Percentiles rank a stretch among this genome's conserved stretches.
Evolutionary conservation across 768 basidiomycete genomes (phyloP).

Genomic region (Pleurotus ostreatus): DNA sequence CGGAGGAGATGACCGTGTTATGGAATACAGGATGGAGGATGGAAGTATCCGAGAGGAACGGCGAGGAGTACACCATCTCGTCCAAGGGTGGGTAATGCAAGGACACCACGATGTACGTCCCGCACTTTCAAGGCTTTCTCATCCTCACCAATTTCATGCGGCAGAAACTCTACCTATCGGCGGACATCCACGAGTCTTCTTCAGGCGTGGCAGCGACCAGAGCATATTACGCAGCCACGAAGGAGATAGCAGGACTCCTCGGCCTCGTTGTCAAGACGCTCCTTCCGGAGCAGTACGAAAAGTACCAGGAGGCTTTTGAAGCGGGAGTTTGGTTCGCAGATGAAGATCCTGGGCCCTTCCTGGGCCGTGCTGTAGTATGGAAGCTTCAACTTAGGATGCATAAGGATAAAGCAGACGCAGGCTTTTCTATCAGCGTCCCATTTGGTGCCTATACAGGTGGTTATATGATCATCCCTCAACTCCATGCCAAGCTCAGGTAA

Average conservation of each 20-base stretch:
- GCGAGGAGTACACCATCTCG: neutral
- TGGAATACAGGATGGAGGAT: neutral
- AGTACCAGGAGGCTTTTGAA: constrained; percentile 4
- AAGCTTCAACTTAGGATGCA: too few relatives aligned
- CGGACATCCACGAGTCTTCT: too few relatives aligned
- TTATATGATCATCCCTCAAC: too few relatives aligned
- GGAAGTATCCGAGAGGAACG: neutral
- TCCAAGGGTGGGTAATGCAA: neutral
- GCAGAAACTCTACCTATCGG: too few relatives aligned
- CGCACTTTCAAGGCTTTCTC: too few relatives aligned
- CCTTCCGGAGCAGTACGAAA: neutral
- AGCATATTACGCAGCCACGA: neutral
- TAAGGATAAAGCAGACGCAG: too few relatives aligned
- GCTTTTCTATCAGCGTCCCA: neutral
- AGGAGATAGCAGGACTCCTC: neutral
- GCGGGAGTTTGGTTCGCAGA: constrained; percentile 5
- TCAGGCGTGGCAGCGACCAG: neutral
- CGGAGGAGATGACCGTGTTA: neutral
- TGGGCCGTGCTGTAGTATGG: constrained; percentile 31
- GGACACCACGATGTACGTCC: too few relatives aligned
- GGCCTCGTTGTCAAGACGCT: neutral
- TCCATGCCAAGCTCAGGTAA: too few relatives aligned
- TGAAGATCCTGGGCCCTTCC: constrained; percentile 80
- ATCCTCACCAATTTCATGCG: too few relatives aligned
- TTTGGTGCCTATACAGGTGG: too few relatives aligned